phyloP scores from a whole-genome alignment of 306 rosid species.

The Corylus americana region DNA sequence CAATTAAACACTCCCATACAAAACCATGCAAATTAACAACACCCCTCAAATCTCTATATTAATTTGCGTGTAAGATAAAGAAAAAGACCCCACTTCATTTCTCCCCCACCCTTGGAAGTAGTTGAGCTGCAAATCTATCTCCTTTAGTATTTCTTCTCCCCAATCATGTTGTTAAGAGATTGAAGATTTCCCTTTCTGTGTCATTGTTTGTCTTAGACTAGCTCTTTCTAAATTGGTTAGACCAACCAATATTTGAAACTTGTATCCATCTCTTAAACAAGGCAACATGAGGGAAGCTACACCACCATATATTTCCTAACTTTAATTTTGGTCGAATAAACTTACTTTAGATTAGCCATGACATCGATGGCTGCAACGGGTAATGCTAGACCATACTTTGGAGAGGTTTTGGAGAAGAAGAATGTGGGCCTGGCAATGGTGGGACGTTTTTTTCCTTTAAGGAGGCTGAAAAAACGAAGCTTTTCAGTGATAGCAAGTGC shows the following conservation, averaged over 20 bases:
- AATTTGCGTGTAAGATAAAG: slow-evolving; percentile 36
- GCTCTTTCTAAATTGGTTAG: slow-evolving; percentile 24
- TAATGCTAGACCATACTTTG: slow-evolving; percentile 16
- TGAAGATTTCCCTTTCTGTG: not conserved
- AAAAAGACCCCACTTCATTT: slow-evolving; percentile 13
- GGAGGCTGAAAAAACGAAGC: slow-evolving; percentile 13
- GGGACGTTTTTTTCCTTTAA: slow-evolving; percentile 6
- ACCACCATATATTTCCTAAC: slow-evolving; percentile 7
- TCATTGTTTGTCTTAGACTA: not conserved
- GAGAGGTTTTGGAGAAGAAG: slow-evolving; percentile 25
- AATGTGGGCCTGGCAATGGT: slow-evolving; percentile 1
- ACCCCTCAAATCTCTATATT: slow-evolving; percentile 5
- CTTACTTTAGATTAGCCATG: not conserved
- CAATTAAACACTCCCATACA: not conserved
- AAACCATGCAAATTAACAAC: slow-evolving; percentile 1
- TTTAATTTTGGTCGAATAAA: slow-evolving; percentile 5
- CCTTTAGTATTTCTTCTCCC: not conserved
- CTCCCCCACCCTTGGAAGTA: slow-evolving; percentile 46
- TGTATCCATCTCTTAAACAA: not conserved
- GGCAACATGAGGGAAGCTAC: slow-evolving; percentile 17
- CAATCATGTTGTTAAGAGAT: not conserved
- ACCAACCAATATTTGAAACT: slow-evolving; percentile 26
- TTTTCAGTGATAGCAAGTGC: slow-evolving; percentile 27
- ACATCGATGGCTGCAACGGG: slow-evolving; percentile 46
- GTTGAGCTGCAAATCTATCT: slow-evolving; percentile 38